Percentiles rank a stretch among this genome's conserved stretches.
Evolutionary conservation across 1,139 yeast species (phyloP).

Genomic region (Kluyveromyces sp.): DNA sequence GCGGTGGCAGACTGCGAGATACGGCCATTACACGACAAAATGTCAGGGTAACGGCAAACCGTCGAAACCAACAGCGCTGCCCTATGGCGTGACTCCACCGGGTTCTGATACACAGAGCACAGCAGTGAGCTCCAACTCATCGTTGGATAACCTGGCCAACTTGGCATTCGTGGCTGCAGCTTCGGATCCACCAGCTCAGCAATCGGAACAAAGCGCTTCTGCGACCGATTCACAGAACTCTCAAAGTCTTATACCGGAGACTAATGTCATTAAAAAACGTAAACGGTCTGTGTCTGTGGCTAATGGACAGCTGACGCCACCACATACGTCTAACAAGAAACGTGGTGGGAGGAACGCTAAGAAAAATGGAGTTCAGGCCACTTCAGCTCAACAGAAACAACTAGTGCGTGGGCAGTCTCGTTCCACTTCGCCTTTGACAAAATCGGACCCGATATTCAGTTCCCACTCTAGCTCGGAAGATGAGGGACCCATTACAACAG

Average conservation of each 20-base stretch:
- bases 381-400: not conserved
- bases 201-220: not conserved
- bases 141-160: conserved; percentile 3
- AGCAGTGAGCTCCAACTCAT: conserved; percentile 2
- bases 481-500: not conserved
- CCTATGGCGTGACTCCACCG: not conserved
- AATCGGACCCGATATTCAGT: not conserved
- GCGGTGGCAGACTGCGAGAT: not conserved
- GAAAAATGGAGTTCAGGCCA: not conserved
- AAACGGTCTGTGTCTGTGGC: not conserved
- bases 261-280: not conserved
- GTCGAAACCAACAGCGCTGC: not conserved
- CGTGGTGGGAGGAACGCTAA: not conserved
- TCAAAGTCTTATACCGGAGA: not conserved
- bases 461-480: not conserved
- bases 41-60: not conserved
- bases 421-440: not conserved
- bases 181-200: not conserved
- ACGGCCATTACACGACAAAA: not conserved
- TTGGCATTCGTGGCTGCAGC: conserved; percentile 4
- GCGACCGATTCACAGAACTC: not conserved
- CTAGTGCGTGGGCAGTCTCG: not conserved
- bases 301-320: not conserved
- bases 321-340: not conserved
- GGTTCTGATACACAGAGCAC: not conserved